Evolutionary conservation across 805 yeast species (phyloP), one percentile per base, ranked within the genome.

Genomic region (Pichia deserticola): DNA sequence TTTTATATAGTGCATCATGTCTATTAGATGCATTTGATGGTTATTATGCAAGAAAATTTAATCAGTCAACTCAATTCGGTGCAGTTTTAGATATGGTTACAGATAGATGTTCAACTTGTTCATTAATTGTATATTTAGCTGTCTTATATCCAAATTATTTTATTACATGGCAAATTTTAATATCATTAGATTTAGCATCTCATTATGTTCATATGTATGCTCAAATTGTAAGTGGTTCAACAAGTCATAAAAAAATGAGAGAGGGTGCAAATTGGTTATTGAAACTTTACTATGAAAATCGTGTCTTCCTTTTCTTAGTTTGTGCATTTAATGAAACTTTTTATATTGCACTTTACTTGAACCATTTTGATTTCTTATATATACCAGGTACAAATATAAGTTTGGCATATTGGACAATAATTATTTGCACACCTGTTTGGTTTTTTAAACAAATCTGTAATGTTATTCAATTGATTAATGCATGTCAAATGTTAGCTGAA

Each of bases 201-300:
- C 99, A 93, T 66, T 93, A 93, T 71, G 87, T 93, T 86, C 99
- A 93, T 71, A 93, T 93, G 99, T 90, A 90, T 67, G 96, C 98
- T 40, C 86, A 89, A 70, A 72, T 90, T 59, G 76, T 82, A 47
- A 72, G 81, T 37, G 98, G 98, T 20, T 81, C 86, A 4, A 65
- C 77, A 9, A 81, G 90, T 40, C 99, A 93, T 70, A 93, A 93
- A 73, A 77, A 79, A 54, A 85, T 95, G 49, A 84, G 80, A 49
- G 76, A 81, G 59, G 81, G 82, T 57, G 76, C 82, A 34, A 82
- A 86, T 54, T 76, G 81, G 73, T 73, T 93, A 50, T 75, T 93
- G 63, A 80, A 83, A 57, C 75, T 92, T 55, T 93, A 93, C 74
- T 93, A 93, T 71, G 86, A 89, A 51, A 86, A 88, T 72, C 79